phyloP scores from a whole-genome alignment of 2,329 filamentous ascomycete genomes.

The Penicillium concentricum region DNA sequence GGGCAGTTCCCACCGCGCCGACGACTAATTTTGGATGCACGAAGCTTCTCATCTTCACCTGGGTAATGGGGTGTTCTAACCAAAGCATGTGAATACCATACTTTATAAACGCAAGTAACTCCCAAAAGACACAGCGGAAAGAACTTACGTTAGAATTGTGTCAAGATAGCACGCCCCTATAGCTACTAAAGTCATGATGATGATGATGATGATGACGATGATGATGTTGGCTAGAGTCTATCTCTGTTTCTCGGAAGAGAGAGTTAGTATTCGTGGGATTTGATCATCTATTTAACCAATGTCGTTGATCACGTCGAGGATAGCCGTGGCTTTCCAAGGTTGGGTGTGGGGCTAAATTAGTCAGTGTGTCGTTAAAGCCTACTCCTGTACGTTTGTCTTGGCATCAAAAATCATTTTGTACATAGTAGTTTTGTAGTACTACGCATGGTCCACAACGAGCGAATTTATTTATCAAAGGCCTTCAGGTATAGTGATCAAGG shows the following conservation, averaged over 20 bases:
- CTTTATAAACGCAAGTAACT: background rate
- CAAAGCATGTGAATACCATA: slow-evolving; percentile 1
- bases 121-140: background rate
- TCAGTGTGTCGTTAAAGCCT: background rate
- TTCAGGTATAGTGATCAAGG: background rate
- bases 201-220: too few relatives aligned
- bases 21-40: slow-evolving; percentile 58
- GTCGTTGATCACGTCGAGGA: background rate
- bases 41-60: slow-evolving; percentile 69
- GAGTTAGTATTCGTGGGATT: background rate
- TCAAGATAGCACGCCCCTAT: slow-evolving; percentile 70
- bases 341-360: background rate
- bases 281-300: background rate
- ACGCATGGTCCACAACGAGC: background rate
- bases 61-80: slow-evolving; percentile 56
- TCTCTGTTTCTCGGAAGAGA: background rate
- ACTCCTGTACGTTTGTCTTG: background rate
- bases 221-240: background rate
- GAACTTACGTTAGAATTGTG: slow-evolving; percentile 63
- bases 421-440: background rate
- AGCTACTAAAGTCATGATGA: slow-evolving; percentile 56
- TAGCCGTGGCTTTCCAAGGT: background rate
- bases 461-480: background rate
- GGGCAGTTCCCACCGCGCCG: slow-evolving; percentile 72
- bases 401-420: background rate